Percentiles rank a stretch among this genome's conserved stretches.
phyloP scores from a whole-genome alignment of 2,329 filamentous ascomycete species.

The Celoporthe dispersa region DNA sequence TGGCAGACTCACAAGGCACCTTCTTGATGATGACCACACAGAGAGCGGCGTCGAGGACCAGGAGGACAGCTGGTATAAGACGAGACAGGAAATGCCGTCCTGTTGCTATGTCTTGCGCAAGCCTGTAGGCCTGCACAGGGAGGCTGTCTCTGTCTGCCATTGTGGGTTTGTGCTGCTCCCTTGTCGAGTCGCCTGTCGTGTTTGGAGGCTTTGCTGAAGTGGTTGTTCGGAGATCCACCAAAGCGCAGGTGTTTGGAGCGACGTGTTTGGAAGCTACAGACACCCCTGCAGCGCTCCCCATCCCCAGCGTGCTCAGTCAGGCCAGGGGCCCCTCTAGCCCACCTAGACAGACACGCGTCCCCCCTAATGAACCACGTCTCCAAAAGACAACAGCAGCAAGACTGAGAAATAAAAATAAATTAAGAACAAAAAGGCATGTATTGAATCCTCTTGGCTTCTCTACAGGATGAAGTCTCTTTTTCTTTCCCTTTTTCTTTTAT shows the following conservation, averaged over 20 bases:
- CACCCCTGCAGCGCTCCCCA: conserved; percentile 16
- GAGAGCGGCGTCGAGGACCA: conserved; percentile 72
- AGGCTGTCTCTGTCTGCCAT: conserved; percentile 30
- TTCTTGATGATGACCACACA: conserved; percentile 78
- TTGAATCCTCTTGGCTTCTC: too few relatives aligned
- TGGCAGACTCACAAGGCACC: conserved; percentile 71
- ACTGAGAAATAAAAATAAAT: neutral
- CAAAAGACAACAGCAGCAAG: neutral
- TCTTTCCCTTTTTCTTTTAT: neutral
- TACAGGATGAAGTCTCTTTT: neutral
- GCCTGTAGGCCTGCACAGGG: conserved; percentile 35
- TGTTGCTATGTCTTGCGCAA: conserved; percentile 49
- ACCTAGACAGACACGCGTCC: neutral
- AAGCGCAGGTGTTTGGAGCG: neutral
- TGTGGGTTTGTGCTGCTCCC: neutral
- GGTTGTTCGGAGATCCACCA: neutral
- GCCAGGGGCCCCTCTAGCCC: neutral
- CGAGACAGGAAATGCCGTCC: conserved; percentile 55
- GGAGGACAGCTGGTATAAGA: conserved; percentile 62
- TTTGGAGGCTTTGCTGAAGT: neutral
- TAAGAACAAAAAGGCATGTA: neutral
- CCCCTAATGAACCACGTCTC: neutral
- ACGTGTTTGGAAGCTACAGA: conserved; percentile 24
- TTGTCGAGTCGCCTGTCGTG: neutral
- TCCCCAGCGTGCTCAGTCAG: neutral